These are phyloP conservation scores for Coniferiporia weirii DNA, from an alignment of 1,284 basidiomycete species.

Conservation along the genomic window DNA sequence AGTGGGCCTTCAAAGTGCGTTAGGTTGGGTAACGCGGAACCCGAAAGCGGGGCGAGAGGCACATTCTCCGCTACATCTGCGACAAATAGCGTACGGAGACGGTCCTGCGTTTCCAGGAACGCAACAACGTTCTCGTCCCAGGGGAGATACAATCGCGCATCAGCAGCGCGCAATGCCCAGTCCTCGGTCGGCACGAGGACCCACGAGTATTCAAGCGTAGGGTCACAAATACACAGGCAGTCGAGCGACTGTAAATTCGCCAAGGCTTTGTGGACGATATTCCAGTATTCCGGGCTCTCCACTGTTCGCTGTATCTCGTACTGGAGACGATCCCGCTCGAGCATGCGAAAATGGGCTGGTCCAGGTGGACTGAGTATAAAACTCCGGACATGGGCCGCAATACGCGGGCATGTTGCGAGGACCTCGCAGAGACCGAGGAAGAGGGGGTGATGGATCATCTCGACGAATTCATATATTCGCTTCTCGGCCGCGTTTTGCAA, in stretches of 20 bases:
- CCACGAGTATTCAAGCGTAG: conserved; percentile 7
- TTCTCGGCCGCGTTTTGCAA: conserved; percentile 16
- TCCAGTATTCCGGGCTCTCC: conserved; percentile 10
- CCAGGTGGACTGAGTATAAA: conserved; percentile 1
- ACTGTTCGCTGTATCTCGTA: not conserved
- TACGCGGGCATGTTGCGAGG: conserved; percentile 5
- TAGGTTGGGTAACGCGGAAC: conserved; percentile 5
- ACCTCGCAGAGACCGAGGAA: conserved; percentile 2
- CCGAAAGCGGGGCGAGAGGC: not conserved
- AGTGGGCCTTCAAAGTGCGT: conserved; percentile 16
- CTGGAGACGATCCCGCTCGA: conserved; percentile 2
- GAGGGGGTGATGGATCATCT: conserved; percentile 7
- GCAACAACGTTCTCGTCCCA: conserved; percentile 12
- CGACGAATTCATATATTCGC: conserved; percentile 9
- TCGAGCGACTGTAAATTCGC: conserved; percentile 9
- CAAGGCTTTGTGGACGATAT: conserved; percentile 2
- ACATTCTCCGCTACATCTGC: conserved; percentile 9
- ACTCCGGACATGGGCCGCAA: conserved; percentile 9
- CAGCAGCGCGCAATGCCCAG: conserved; percentile 2
- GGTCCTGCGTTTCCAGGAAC: conserved; percentile 13
- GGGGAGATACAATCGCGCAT: conserved; percentile 5
- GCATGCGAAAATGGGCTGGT: not conserved
- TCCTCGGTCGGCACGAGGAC: conserved; percentile 2
- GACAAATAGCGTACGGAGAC: conserved; percentile 1
- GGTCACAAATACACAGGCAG: conserved; percentile 5